Base-by-base conservation (phyloP, 257 asterid species). In the Buddleja alternifolia region DNA sequence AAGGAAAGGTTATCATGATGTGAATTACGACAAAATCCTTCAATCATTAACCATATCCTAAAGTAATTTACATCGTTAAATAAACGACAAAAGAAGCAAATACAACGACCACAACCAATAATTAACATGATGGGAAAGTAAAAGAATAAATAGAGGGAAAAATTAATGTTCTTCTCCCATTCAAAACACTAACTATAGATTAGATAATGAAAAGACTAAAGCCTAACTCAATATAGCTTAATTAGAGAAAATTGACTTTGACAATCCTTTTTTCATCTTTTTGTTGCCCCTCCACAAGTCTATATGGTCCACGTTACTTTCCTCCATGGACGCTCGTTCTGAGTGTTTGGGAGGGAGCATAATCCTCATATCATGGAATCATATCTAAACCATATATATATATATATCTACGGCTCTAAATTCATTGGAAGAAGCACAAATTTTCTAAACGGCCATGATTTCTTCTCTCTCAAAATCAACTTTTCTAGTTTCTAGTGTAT, bases 221-320 rank as follows among this genome's bases (percentile, higher is more conserved):
- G n/a, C 78, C 75, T 71, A 71, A 67, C 51, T 69, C 37, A 72
- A n/a, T n/a, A n/a, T n/a, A n/a, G n/a, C n/a, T n/a, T n/a, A 29
- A 29, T 29, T 29, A 29, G 20, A 69, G 54, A 50, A 65, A 74
- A 54, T 32, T 40, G 61, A 57, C 59, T 74, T n/a, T n/a, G n/a
- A n/a, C n/a, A n/a, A 25, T 83, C 81, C 83, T 73, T 68, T 71
- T 76, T 74, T 73, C 63, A 74, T 78, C 74, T 40, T 73, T 4
- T 23, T 85, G 84, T 64, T 48, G 74, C 84, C 80, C 66, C 58
- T 76, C 37, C 67, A 29, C 69, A 41, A 62, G 67, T 39, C 65
- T 19, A n/a, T n/a, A n/a, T 70, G 63, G 40, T 20, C 78, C 62
- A 67, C 71, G 15, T 45, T 32, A 29, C 63, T 73, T 54, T 71